Evolutionary conservation across 2,329 filamentous ascomycete species (phyloP).

Genomic region (Fusarium caatingaense): DNA sequence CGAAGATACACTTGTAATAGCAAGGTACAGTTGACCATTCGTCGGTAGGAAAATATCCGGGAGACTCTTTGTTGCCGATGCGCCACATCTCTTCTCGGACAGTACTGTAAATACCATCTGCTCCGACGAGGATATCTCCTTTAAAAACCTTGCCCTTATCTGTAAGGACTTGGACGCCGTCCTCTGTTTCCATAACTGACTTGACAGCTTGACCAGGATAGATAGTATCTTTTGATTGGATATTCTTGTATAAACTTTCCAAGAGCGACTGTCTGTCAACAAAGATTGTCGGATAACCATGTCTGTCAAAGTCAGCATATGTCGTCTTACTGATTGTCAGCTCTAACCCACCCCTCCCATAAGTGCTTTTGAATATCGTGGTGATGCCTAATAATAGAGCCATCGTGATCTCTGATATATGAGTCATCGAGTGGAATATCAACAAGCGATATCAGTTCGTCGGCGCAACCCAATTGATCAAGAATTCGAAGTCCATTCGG

Average conservation of each 20-base stretch:
- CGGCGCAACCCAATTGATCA: constrained; percentile 53
- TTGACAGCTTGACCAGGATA: constrained; percentile 30
- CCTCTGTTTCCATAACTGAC: neutral
- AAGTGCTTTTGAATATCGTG: rapidly evolving
- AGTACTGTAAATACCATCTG: constrained; percentile 56
- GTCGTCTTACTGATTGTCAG: rapidly evolving
- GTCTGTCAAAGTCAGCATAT: constrained; percentile 5
- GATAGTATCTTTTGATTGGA: constrained; percentile 46
- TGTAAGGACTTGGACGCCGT: neutral
- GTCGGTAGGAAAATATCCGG: constrained; percentile 9
- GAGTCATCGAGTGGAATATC: neutral
- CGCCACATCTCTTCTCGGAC: constrained; percentile 49
- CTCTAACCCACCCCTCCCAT: neutral
- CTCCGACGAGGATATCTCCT: constrained; percentile 53
- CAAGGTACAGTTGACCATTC: constrained; percentile 26
- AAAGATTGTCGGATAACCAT: constrained; percentile 50
- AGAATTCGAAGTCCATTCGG: constrained; percentile 58
- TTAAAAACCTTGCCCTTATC: constrained; percentile 26
- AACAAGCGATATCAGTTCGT: neutral
- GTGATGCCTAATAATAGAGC: neutral
- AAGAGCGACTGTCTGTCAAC: constrained; percentile 53
- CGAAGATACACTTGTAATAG: constrained; percentile 20
- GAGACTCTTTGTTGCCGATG: neutral
- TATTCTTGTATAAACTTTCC: constrained; percentile 49
- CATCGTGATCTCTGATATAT: neutral